Conservation (phyloP, 2,329 filamentous ascomycete genomes). For the Plenodomus tracheiphilus region DNA sequence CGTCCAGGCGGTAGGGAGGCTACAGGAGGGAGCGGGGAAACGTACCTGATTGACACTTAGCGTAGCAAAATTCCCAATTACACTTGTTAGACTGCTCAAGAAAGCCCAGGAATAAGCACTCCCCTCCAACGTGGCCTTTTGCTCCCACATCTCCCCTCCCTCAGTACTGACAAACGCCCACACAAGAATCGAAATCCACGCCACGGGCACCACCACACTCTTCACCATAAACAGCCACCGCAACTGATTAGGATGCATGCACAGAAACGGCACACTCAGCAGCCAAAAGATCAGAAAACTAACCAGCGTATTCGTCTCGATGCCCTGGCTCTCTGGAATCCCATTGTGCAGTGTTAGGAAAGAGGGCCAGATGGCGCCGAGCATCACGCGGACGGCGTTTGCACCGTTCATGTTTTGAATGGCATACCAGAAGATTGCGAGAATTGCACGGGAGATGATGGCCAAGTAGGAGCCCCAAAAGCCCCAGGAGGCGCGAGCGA, state of each 20-base stretch:
- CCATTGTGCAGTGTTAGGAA: constrained; percentile 58
- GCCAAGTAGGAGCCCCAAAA: constrained; percentile 61
- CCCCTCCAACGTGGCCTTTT: constrained; percentile 52
- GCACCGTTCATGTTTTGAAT: constrained; percentile 69
- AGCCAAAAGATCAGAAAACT: constrained; percentile 63
- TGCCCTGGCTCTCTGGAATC: constrained; percentile 56
- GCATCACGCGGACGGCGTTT: constrained; percentile 55
- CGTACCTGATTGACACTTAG: constrained; percentile 54
- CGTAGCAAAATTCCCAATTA: constrained; percentile 57
- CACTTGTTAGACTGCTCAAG: constrained; percentile 53
- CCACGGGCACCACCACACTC: constrained; percentile 56
- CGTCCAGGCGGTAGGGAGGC: no score
- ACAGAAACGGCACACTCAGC: constrained; percentile 57
- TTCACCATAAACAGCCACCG: constrained; percentile 57
- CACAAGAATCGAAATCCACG: constrained; percentile 64
- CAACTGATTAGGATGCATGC: constrained; percentile 60
- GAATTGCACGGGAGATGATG: constrained; percentile 57
- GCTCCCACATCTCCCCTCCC: constrained; percentile 53
- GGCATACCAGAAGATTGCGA: constrained; percentile 66
- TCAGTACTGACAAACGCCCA: constrained; percentile 63
- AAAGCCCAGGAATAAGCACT: constrained; percentile 59
- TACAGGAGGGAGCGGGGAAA: background rate
- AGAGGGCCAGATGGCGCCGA: constrained; percentile 62
- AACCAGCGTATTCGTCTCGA: constrained; percentile 60
- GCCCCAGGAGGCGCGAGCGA: constrained; percentile 59